Conservation (phyloP, 164 flowering plant genomes). For the Malania oleifera region DNA sequence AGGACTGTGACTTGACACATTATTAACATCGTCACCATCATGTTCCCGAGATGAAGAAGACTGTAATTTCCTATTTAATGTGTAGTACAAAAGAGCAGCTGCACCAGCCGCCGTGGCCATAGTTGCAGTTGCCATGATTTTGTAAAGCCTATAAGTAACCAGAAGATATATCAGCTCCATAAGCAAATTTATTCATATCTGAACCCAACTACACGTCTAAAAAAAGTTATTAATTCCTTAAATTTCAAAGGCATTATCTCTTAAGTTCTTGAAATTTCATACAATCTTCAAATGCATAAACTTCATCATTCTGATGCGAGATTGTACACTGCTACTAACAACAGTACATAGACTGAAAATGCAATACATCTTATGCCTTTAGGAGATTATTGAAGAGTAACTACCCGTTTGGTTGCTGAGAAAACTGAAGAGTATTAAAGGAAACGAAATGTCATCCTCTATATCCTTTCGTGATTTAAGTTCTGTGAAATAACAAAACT, state of each 20-base stretch:
- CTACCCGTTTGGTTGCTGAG: background rate
- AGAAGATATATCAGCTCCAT: background rate
- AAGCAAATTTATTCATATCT: background rate
- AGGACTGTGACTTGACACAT: constrained; percentile 19
- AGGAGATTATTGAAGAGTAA: background rate
- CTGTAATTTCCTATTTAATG: constrained; percentile 59
- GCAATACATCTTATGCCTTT: too few relatives aligned
- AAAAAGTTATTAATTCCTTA: background rate
- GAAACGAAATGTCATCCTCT: too few relatives aligned
- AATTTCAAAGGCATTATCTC: background rate
- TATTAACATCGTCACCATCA: constrained; percentile 34
- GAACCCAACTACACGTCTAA: background rate
- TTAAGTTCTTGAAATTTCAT: background rate
- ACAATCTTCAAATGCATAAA: background rate
- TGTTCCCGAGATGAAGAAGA: constrained; percentile 23
- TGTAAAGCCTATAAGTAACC: constrained; percentile 11
- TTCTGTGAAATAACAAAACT: background rate
- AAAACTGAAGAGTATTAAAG: too few relatives aligned
- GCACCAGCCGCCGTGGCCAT: constrained; percentile 99
- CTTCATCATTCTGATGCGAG: too few relatives aligned
- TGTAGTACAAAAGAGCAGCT: constrained; percentile 93
- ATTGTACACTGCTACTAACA: too few relatives aligned
- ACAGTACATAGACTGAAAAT: too few relatives aligned
- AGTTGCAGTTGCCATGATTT: constrained; percentile 87
- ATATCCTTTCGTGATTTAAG: too few relatives aligned